Evolutionary conservation across 495 filamentous ascomycete genomes (phyloP).

Genomic region (Hypoxylon trugodes): DNA sequence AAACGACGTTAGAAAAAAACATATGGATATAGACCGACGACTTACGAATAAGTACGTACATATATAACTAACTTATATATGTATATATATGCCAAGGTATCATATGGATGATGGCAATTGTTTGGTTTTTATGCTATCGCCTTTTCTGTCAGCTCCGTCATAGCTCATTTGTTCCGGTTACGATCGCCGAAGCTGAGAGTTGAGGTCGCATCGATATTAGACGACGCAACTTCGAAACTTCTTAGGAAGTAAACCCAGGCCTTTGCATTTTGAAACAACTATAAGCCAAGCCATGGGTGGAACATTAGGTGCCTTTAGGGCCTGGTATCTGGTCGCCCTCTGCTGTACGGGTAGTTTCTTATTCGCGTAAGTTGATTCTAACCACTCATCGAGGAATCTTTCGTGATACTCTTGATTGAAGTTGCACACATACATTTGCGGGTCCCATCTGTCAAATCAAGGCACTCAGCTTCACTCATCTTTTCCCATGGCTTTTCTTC

Average conservation of each 20-base stretch:
- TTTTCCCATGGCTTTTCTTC: too few relatives aligned
- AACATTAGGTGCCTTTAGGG: conserved; percentile 35
- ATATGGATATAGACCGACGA: background rate
- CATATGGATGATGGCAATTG: background rate
- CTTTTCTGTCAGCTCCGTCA: background rate
- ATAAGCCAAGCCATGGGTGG: conserved; percentile 30
- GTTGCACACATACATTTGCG: background rate
- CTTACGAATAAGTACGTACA: too few relatives aligned
- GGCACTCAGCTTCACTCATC: too few relatives aligned
- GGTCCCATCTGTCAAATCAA: too few relatives aligned
- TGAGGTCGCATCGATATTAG: background rate
- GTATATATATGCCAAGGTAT: background rate
- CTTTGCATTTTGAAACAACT: background rate
- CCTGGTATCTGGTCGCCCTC: conserved; percentile 39
- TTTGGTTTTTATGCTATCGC: background rate
- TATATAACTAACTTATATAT: background rate
- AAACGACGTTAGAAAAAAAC: too few relatives aligned
- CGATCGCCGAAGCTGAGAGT: background rate
- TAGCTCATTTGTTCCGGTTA: background rate
- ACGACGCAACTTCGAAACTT: background rate
- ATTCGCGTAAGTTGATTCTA: conserved; percentile 31
- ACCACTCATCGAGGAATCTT: too few relatives aligned
- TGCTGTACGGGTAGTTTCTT: conserved; percentile 42
- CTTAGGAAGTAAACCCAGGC: background rate
- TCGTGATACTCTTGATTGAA: background rate